Base-by-base conservation (phyloP, 306 rosid species). In the Medicago truncatula region DNA sequence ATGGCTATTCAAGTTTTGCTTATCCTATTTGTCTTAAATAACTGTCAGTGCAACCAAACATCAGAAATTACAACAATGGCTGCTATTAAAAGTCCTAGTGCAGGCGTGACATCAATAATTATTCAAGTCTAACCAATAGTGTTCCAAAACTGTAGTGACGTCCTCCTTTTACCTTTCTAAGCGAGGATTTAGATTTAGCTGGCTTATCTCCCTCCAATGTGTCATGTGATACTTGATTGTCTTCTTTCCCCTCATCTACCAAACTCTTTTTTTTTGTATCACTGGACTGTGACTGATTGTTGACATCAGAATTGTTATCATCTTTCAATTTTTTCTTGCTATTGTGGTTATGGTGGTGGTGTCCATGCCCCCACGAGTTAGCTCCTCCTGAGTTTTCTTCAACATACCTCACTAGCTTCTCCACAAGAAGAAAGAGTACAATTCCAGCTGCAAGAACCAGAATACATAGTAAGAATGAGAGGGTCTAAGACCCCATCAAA, bases 381-480 rank as follows among this genome's bases (percentile, higher is more conserved):
- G 85, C 78, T 84, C 88, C 96, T 74, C 77, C 82, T 43, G 96
- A 92, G 75, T 95, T 89, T 36, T 87, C 96, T 77, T 95, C 97
- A 50, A 89, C 92, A 79, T 92, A 95, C 86, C 96, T 95, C 76
- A 95, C 97, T 58, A 85, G 3, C 91, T 94, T 94, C 88, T 95
- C 97, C 72, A 95, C 96, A 49, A 94, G 85, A 86, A 95, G 98
- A 85, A 95, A 95, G 50, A 95, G 81, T 69, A 90, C 92, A 78
- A 95, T 92, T 75, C 98, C 98, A 83, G 89, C 98, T 94, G 93
- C 83, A 83, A 83, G 67, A 80, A 76, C 47, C 61, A 66, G 21
- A 39, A 62, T 46, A 78, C 59, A 64, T 46, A 56, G 21, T 58
- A 69, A 85, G 67, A 67, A 70, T 53, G 44, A 71, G 74, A 58